Base-by-base conservation (phyloP, 441 rosid species). In the Aquilaria agallochum region DNA sequence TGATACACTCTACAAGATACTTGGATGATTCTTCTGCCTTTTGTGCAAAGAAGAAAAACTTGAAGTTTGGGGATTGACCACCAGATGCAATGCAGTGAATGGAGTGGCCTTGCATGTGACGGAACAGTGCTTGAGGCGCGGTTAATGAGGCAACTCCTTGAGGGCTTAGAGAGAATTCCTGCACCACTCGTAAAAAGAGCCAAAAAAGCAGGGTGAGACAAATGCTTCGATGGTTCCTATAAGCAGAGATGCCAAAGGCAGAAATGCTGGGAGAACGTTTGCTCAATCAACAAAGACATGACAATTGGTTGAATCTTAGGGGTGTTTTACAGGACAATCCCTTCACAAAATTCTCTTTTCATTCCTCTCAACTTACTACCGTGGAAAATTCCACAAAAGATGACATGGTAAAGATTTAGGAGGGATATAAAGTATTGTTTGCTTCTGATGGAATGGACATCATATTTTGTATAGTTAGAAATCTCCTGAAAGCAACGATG, bases 51-150 rank as follows among this genome's bases (percentile, higher is more conserved):
- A 95, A 92, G 88, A 95, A 95, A 68, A 95, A 95, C 80, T 91
- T 95, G 68, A 88, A 87, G 82, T 85, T 87, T 13, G 96, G 90
- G 6, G 92, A 73, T 74, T 91, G 98, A 45, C 97, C 99, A 1
- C 98, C 98, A 0, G 97, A 92, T 61, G 96, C 99, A 15, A 89
- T 95, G 78, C 98, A 95, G 48, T 89, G 96, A 71, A 92, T 77
- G 45, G 91, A 92, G 68, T 88, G 80, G 68, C 78, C 80, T 74
- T 91, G 97, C 99, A 92, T 86, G 80, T 92, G 96, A 68, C 74
- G 79, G 66, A 89, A 78, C 56, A 92, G 91, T 64, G 89, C 85
- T 65, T 91, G 95, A 55, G 98, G 89, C 45, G 87, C 67, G 44
- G 88, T 81, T 75, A 92, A 72, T 53, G 89, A 92, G 1, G 81